Conservation (phyloP, 768 basidiomycete species). For the Tylopilus subfusipes region DNA sequence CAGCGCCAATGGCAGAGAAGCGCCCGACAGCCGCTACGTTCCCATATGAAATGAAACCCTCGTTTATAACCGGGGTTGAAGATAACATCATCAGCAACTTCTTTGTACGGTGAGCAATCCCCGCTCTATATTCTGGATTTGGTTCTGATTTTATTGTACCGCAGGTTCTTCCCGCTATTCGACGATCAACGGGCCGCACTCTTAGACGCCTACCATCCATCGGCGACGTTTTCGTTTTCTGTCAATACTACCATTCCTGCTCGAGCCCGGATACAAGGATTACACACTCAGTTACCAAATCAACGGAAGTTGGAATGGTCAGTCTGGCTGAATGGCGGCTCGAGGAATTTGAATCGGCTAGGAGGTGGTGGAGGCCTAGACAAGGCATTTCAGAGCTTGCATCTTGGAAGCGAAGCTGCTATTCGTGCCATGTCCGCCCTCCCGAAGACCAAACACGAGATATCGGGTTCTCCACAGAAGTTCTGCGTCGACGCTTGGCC, state of each 20-base stretch:
- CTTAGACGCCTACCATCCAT: slow-evolving; percentile 70
- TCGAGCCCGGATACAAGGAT: slow-evolving; percentile 71
- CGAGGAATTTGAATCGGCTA: slow-evolving; percentile 75
- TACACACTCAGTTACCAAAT: slow-evolving; percentile 70
- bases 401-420: slow-evolving; percentile 66
- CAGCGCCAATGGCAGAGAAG: slow-evolving; percentile 34
- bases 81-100: slow-evolving; percentile 67
- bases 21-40: slow-evolving; percentile 67
- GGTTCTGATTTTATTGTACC: slow-evolving; percentile 4
- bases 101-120: slow-evolving; percentile 60
- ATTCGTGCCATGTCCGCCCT: slow-evolving; percentile 58
- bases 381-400: slow-evolving; percentile 61
- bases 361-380: slow-evolving; percentile 56
- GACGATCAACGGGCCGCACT: slow-evolving; percentile 72
- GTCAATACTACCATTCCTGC: slow-evolving; percentile 79
- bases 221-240: slow-evolving; percentile 89
- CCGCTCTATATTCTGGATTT: neutral
- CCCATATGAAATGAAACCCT: slow-evolving; percentile 68
- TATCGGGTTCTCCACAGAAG: slow-evolving; percentile 70
- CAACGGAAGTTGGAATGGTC: slow-evolving; percentile 82
- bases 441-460: slow-evolving; percentile 81
- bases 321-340: slow-evolving; percentile 60
- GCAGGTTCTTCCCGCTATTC: slow-evolving; percentile 80
- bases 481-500: slow-evolving; percentile 89
- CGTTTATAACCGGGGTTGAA: slow-evolving; percentile 75